Evolutionary conservation across 2,329 filamentous ascomycete species (phyloP).

Genomic region (Pseudogymnoascus sp.): DNA sequence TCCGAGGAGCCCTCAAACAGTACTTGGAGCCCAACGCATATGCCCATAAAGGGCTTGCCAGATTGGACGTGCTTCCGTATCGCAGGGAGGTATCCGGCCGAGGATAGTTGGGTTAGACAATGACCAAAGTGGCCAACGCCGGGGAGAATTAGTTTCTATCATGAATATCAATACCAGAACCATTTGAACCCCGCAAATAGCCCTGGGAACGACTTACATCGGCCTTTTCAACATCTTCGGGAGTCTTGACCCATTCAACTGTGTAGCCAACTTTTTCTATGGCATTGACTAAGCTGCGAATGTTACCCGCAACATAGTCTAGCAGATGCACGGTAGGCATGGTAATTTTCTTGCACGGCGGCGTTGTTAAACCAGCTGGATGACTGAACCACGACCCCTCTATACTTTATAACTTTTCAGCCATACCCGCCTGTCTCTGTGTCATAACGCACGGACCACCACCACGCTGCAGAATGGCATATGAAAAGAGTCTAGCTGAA

Average conservation of each 20-base stretch:
- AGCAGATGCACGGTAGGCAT: slow-evolving; percentile 73
- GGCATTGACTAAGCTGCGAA: slow-evolving; percentile 91
- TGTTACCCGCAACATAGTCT: slow-evolving; percentile 92
- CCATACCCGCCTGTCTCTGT: not conserved
- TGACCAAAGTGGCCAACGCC: slow-evolving; percentile 97
- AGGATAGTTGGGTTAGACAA: slow-evolving; percentile 76
- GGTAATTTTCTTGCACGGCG: slow-evolving; percentile 19
- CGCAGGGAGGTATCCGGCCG: slow-evolving; percentile 75
- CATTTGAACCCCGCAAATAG: slow-evolving; percentile 8
- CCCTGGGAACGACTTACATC: slow-evolving; percentile 51
- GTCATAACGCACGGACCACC: not conserved
- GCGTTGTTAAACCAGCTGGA: not conserved
- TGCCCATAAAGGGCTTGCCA: slow-evolving; percentile 97
- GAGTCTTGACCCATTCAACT: slow-evolving; percentile 83
- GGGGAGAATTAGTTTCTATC: slow-evolving; percentile 83
- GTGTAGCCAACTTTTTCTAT: slow-evolving; percentile 92
- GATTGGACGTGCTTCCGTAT: slow-evolving; percentile 74
- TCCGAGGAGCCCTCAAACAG: slow-evolving; percentile 83
- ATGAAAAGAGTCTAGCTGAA: not conserved
- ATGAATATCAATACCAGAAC: slow-evolving; percentile 5
- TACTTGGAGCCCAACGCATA: slow-evolving; percentile 90
- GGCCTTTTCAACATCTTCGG: slow-evolving; percentile 74
- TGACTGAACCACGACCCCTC: slow-evolving; percentile 2
- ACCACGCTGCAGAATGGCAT: not conserved
- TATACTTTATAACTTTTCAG: slow-evolving; percentile 8